A percentile compares a stretch with the other conserved stretches of the same genome.
Evolutionary conservation across 2,329 filamentous ascomycete genomes (phyloP).

Genomic region (Arthrobotrys musiformis): DNA sequence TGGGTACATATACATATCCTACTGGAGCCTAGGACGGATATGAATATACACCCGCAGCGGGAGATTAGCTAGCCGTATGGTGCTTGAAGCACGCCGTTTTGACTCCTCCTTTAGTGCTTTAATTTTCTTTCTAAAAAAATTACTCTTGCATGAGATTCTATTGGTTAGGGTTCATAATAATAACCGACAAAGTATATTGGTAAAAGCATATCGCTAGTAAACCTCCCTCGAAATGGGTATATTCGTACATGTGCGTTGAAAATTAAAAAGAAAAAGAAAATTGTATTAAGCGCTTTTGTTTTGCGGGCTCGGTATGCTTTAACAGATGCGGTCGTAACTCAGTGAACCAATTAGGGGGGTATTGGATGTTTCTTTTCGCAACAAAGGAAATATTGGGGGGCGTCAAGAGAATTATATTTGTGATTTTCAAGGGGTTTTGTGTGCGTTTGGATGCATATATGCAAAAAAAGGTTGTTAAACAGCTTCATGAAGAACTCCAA

Average conservation of each 20-base stretch:
- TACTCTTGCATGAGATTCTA: not conserved
- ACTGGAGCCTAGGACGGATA: not conserved
- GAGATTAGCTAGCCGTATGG: slow-evolving; percentile 4
- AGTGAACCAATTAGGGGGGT: slow-evolving; percentile 3
- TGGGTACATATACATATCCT: not conserved
- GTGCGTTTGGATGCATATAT: too few relatives aligned
- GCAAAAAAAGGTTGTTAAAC: not conserved
- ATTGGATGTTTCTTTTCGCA: slow-evolving; percentile 6
- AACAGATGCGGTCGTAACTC: slow-evolving; percentile 1
- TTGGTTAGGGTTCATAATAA: not conserved
- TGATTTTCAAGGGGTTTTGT: slow-evolving; percentile 18
- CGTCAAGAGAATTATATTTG: slow-evolving; percentile 3
- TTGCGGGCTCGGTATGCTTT: not conserved
- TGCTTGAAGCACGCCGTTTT: not conserved
- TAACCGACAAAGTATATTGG: not conserved
- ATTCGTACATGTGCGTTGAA: slow-evolving; percentile 6
- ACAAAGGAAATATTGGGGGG: slow-evolving; percentile 10
- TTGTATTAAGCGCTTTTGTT: slow-evolving; percentile 5
- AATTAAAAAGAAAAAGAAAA: not conserved
- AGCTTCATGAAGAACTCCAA: slow-evolving; percentile 41
- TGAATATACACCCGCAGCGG: slow-evolving; percentile 4
- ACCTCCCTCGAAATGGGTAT: slow-evolving; percentile 15
- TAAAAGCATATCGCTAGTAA: slow-evolving; percentile 4
- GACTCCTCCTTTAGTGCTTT: not conserved
- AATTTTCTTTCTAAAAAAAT: not conserved